Evolutionary conservation across 257 asterid species (phyloP), one percentile per base, ranked within the genome.

Genomic region (Rubia yunnanensis): DNA sequence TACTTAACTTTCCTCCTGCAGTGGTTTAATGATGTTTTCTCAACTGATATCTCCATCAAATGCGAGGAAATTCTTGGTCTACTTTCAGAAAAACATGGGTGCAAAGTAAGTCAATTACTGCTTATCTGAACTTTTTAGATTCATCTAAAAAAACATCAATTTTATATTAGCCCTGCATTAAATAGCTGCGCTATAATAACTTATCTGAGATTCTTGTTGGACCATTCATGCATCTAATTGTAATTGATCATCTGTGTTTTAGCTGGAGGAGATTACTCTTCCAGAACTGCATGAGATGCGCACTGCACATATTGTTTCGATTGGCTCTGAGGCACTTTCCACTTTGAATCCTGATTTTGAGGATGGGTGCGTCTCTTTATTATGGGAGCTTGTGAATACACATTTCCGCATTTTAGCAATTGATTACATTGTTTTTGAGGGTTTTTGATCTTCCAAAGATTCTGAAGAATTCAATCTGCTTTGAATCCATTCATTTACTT

Each of bases 251-350:
- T 72, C 78, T 81, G 70, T 67, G 73, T n/a, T 67, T 52, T 80
- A 94, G 99, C 80, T 78, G 67, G 87, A 79, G 82, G 97, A 94
- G 91, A 83, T 90, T 65, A 79, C 83, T 23, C 80, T 90, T 72
- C 99, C 99, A 46, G 99, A 94, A 82, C 90, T 90, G 72, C 84
- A 78, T 50, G 96, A 94, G 91, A 79, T 94, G 99, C 92, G 95
- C 49, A 72, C 74, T 23, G 97, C 99, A 72, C 99, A 94, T 72
- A 5, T 90, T 66, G 89, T 94, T 71, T 79, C 99, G 52, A 85
- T 90, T 68, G 99, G 99, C 60, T 85, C 97, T 3, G 99, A 94
- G 81, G 50, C 89, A 70, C 86, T 87, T 60, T 71, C 80, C 66
- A 76, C 81, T 27, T 50, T 94, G 82, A 83, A 65, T 82, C 96